phyloP scores from a whole-genome alignment of 495 filamentous ascomycete genomes.

The Podospora pseudoanserina region DNA sequence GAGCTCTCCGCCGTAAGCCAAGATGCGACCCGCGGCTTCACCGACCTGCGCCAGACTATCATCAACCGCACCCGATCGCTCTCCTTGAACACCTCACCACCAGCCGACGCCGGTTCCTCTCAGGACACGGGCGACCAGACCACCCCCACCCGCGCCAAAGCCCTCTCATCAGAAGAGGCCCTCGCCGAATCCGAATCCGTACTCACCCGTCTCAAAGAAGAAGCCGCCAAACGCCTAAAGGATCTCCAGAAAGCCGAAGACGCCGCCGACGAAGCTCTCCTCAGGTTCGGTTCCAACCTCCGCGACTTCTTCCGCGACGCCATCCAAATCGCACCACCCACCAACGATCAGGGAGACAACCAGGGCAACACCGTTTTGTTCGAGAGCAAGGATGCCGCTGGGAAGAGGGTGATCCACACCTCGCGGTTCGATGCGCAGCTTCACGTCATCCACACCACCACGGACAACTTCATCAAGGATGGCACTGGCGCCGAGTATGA shows the following conservation, averaged over 20 bases:
- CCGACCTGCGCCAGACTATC: slow-evolving; percentile 62
- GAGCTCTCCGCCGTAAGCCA: slow-evolving; percentile 74
- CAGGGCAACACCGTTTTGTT: slow-evolving; percentile 61
- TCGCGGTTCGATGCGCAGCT: slow-evolving; percentile 94
- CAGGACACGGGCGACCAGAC: slow-evolving; percentile 38
- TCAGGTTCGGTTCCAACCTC: slow-evolving; percentile 89
- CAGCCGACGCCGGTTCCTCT: slow-evolving; percentile 15
- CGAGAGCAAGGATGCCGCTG: slow-evolving; percentile 86
- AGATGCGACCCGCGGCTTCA: slow-evolving; percentile 81
- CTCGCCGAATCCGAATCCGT: slow-evolving; percentile 68
- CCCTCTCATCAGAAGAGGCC: slow-evolving; percentile 48
- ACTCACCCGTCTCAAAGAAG: slow-evolving; percentile 74
- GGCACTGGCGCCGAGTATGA: slow-evolving; percentile 71
- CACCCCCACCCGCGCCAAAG: slow-evolving; percentile 41
- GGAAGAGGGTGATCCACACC: slow-evolving; percentile 86
- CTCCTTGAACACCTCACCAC: slow-evolving; percentile 53
- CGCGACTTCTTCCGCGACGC: slow-evolving; percentile 89
- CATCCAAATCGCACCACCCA: slow-evolving; percentile 75
- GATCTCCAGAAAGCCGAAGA: slow-evolving; percentile 94
- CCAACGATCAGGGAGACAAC: slow-evolving; percentile 30
- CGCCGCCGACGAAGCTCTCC: slow-evolving; percentile 92
- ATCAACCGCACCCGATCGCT: slow-evolving; percentile 69
- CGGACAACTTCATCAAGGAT: slow-evolving; percentile 82
- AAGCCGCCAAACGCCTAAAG: slow-evolving; percentile 79
- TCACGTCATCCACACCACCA: slow-evolving; percentile 84